Evolutionary conservation across 768 basidiomycete species (phyloP), one percentile per base, ranked within the genome.

Genomic region (Tephrocybe sp.): DNA sequence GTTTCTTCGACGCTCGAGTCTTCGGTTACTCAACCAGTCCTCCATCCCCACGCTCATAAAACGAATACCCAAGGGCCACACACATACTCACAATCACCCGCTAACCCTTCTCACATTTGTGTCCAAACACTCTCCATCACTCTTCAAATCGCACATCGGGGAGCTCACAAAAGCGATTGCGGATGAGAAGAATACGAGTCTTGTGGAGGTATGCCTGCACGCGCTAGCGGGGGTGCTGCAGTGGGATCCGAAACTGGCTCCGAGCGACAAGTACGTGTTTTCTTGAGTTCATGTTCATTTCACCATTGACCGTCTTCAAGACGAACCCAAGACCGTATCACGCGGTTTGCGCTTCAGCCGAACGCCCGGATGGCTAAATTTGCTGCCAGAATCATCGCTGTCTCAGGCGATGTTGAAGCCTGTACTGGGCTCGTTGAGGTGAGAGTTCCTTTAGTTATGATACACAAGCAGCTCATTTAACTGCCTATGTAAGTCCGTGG

Each of bases 41-140:
- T 89, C 87, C 1, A 78, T 98, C 15, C 84, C 94, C 1, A 84
- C 84, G 0, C 76, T 98, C 19, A 67, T 98, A 56, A 84, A 86
- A 56, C 81, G 84, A 21, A 58, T 86, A 5, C 79, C 80, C 44
- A 82, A 77, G 48, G 72, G 70, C 11, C 61, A 75, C 47, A 67
- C 72, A 18, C 65, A 67, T 19, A 63, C 69, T 22, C 64, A 67
- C n/a, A 67, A 64, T 16, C 72, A 79, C 43, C 82, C 87, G 0
- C 70, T 72, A 51, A 69, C 67, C 1, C 69, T 88, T 13, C 64
- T 89, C 47, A 74, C 66, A 0, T 82, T 73, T 54, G 70, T 92
- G 16, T 83, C 89, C 1, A 96, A 95, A 61, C 79, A 87, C 44
- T 79, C 80, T 24, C 86, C 97, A 0, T 72, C 76, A 5, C 60